phyloP scores from a whole-genome alignment of 805 yeast genomes.

The Starmerella scarabaei region DNA sequence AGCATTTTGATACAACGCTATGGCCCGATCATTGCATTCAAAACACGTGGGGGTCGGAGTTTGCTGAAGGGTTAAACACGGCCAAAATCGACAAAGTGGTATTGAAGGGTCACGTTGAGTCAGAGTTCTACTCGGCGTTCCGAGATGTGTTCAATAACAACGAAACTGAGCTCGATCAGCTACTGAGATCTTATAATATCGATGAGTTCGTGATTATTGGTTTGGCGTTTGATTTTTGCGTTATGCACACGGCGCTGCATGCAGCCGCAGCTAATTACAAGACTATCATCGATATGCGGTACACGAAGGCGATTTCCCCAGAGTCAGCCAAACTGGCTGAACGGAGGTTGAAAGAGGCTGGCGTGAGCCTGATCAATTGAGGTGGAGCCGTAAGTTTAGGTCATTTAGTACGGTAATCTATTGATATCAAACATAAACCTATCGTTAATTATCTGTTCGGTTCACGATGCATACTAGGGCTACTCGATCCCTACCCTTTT shows the following conservation, averaged over 20 bases:
- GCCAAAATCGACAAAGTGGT: constrained; percentile 35
- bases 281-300: constrained; percentile 47
- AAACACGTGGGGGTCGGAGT: constrained; percentile 48
- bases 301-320: constrained; percentile 33
- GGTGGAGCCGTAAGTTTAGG: not conserved
- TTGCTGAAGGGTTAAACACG: constrained; percentile 39
- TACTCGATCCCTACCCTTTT: too few relatives aligned
- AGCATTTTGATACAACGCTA: constrained; percentile 32
- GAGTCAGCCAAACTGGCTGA: constrained; percentile 30
- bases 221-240: constrained; percentile 79
- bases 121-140: constrained; percentile 84
- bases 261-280: constrained; percentile 48
- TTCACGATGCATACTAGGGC: too few relatives aligned
- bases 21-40: constrained; percentile 95
- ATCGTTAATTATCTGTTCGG: too few relatives aligned
- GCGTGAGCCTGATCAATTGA: constrained; percentile 6
- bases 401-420: too few relatives aligned
- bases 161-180: constrained; percentile 48
- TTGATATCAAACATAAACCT: too few relatives aligned
- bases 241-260: constrained; percentile 61
- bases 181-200: constrained; percentile 37
- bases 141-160: constrained; percentile 63
- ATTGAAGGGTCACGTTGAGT: constrained; percentile 58
- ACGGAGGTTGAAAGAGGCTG: constrained; percentile 4
- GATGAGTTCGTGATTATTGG: constrained; percentile 64